These are phyloP conservation scores for Verticillium nonalfalfae DNA, from an alignment of 2,329 filamentous ascomycete genomes.

Conservation along the genomic window DNA sequence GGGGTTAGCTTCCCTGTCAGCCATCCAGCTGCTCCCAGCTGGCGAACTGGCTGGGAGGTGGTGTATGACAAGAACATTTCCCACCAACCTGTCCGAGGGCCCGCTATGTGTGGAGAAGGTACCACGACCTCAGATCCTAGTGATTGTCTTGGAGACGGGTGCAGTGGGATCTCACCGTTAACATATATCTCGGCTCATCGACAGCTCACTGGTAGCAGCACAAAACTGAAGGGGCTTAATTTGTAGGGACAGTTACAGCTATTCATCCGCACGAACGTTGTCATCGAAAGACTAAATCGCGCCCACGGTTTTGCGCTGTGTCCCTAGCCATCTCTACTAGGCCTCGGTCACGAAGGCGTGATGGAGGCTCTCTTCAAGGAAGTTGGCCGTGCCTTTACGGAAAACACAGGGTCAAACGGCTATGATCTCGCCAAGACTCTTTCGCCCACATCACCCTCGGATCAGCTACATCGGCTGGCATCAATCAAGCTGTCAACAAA, in stretches of 20 bases:
- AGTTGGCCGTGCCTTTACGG: slow-evolving; percentile 66
- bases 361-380: slow-evolving; percentile 73
- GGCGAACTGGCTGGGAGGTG: too few species aligned
- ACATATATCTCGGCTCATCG: not conserved
- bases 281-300: not conserved
- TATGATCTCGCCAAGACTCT: slow-evolving; percentile 69
- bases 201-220: not conserved
- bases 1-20: not conserved
- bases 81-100: not conserved
- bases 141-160: too few species aligned
- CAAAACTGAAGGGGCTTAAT: too few species aligned
- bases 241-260: not conserved
- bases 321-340: not conserved
- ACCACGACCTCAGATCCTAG: not conserved
- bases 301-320: not conserved
- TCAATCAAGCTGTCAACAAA: slow-evolving; percentile 69
- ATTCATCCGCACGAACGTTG: not conserved
- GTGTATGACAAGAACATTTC: not conserved
- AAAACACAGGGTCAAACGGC: slow-evolving; percentile 60
- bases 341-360: slow-evolving; percentile 17
- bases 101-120: not conserved
- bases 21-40: not conserved
- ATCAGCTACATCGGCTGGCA: slow-evolving; percentile 59
- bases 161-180: not conserved
- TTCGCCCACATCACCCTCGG: slow-evolving; percentile 58